These are phyloP conservation scores for Hydnomerulius pinastri DNA, from an alignment of 768 basidiomycete species.

Conservation along the genomic window DNA sequence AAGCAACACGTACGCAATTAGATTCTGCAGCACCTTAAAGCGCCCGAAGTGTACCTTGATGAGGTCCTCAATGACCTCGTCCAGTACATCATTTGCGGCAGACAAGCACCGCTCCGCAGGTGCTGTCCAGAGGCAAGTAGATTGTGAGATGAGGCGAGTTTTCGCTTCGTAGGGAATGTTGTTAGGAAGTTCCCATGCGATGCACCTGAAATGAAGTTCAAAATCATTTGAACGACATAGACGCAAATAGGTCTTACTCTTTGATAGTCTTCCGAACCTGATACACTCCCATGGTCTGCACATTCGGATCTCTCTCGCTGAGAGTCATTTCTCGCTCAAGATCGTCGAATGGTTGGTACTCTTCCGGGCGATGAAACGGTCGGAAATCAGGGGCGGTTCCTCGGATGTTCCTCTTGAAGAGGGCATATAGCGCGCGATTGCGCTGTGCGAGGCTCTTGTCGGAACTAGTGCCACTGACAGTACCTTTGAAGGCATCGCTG, in stretches of 20 bases:
- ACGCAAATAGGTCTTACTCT: slow-evolving; percentile 27
- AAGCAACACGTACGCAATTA: slow-evolving; percentile 36
- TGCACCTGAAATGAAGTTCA: slow-evolving; percentile 29
- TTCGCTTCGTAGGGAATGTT: slow-evolving; percentile 45
- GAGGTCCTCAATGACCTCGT: slow-evolving; percentile 28
- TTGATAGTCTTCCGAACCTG: slow-evolving; percentile 38
- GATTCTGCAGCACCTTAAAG: slow-evolving; percentile 36
- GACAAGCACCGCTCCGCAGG: slow-evolving; percentile 39
- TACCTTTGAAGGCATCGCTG: slow-evolving; percentile 37
- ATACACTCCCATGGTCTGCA: slow-evolving; percentile 27
- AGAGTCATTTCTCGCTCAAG: slow-evolving; percentile 8
- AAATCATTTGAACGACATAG: neutral
- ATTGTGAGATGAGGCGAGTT: slow-evolving; percentile 34
- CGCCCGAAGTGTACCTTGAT: slow-evolving; percentile 40
- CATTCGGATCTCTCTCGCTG: neutral
- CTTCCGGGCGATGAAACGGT: slow-evolving; percentile 21
- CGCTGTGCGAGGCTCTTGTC: slow-evolving; percentile 40
- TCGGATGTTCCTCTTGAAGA: slow-evolving; percentile 37
- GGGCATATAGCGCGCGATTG: slow-evolving; percentile 33
- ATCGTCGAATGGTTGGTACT: slow-evolving; percentile 12
- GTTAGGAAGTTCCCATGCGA: slow-evolving; percentile 45
- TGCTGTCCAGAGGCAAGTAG: slow-evolving; percentile 37
- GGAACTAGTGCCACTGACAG: slow-evolving; percentile 34
- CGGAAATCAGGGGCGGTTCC: slow-evolving; percentile 45
- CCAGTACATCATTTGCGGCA: slow-evolving; percentile 32